Base-by-base conservation (phyloP, 164 flowering plant species). In the Liquidambar formosana region DNA sequence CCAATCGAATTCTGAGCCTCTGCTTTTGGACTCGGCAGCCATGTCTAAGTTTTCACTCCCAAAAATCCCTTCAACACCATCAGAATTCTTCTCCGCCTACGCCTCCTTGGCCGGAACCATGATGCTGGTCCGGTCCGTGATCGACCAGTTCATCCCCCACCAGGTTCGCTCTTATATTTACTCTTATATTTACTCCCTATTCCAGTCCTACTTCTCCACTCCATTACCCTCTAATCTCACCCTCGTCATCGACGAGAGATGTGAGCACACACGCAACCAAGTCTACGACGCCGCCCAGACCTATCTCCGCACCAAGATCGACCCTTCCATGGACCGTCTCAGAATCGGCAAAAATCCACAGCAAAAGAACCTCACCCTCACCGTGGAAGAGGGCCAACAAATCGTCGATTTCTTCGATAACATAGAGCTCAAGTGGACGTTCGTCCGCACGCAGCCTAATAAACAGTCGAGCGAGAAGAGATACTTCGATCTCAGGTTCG, bases 401-500 rank as follows among this genome's bases (percentile, higher is more conserved):
- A 45, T 81, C 33, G 0, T 5, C 2, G 88, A 86, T 54, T 1
- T 3, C 8, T 83, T 27, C 69, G 59, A 75, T 2, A 79, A 69
- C 0, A 25, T 77, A 1, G 25, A 74, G 47, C 58, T 83, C 3
- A 63, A 45, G 1, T 82, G 86, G 86, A 47, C 21, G 4, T 72
- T 62, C 23, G 49, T 69, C 15, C 23, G 62, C 19, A 2, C 25
- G 3, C 65, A 61, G 41, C 8, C 14, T 5, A 33, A 41, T 0
- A 58, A 66, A 8, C 22, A 41, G 13, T 22, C 27, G 38, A 54
- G 26, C 1, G 78, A 64, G 38, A 68, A 49, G 53, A 54, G 73
- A 0, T 77, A 1, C 6, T 86, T 80, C 46, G 83, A 86, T 75
- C 76, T 86, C 3, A 33, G 54, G 0, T 79, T 86, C 73, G 69